Evolutionary conservation across 306 rosid species (phyloP), one percentile per base, ranked within the genome.

Genomic region (Phaseolus lunatus): DNA sequence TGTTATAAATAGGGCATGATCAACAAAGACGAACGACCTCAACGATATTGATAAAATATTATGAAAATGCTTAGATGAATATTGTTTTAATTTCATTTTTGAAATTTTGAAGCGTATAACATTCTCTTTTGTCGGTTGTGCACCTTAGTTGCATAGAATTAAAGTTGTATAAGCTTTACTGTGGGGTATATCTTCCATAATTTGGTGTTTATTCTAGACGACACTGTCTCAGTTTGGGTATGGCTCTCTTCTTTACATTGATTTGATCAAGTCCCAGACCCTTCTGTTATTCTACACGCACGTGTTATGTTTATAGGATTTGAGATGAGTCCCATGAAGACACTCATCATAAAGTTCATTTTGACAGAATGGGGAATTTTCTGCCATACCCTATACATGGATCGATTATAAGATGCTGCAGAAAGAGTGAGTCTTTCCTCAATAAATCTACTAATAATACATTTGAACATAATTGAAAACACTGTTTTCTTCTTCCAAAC

Each of bases 201-300:
- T 61, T 50, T 78, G 47, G 5, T 58, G 47, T 73, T 65, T 66
- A 47, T 66, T 72, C 50, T 20, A 9, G 35, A 24, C 7, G 67
- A 67, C 47, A 9, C 10, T 63, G 26, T 54, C 67, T 61, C 9
- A 44, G 26, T 49, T 39, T 72, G 78, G 54, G 37, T 58, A 64
- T 72, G 75, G 50, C 59, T 19, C 61, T 73, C 83, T 78, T 33
- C 83, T 78, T 44, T 54, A 7, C 63, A 50, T 68, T 19, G 73
- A 78, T 73, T 50, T 59, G 64, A 26, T 53, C 15, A 49, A 73
- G 71, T 33, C 61, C 33, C 37, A 84, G 76, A 70, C 52, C 76
- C 67, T 75, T 79, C 43, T 84, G 81, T 14, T 62, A 75, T 64
- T 31, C 70, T 47, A 44, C 43, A 18, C 75, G 76, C 88, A 77